Base-by-base conservation (phyloP, 306 rosid species). In the Cicer pinnatifidum region DNA sequence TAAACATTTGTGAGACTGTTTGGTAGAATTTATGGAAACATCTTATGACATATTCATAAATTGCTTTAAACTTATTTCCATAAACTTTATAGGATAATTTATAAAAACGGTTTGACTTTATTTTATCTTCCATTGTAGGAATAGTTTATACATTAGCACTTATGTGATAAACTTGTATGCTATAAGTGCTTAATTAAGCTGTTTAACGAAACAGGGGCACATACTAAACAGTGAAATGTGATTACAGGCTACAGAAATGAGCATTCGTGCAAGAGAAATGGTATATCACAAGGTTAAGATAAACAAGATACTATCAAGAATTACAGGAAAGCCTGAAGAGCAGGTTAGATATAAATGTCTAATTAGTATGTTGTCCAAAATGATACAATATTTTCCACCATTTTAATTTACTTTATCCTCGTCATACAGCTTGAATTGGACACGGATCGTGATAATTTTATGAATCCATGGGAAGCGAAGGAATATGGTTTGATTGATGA, bases 401-500 rank as follows among this genome's bases (percentile, higher is more conserved):
- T 10, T 10, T 35, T 5, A 10, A 20, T 10, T 76, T n/a, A 16
- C 51, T 56, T 45, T 10, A 41, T 64, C 63, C 50, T 11, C 51
- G 66, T 79, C 35, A 28, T 28, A 82, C 88, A 94, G 98, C 60
- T 94, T 71, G 97, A 91, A 68, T 38, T 51, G 63, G 98, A 89
- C 85, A 91, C 98, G 0, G 91, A 86, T 19, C 91, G 97, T 16
- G 98, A 94, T 84, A 84, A 91, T 72, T 94, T 91, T 80, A 87
- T 94, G 98, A 91, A 84, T 80, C 78, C 99, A 1, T 94, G 99
- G 97, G 91, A 88, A 86, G 97, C 99, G 0, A 91, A 86, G 85
- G 97, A 89, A 23, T 94, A 91, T 19, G 99, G 96, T 57, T 83
- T 94, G 67, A n/a, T 94, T 33, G 96, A 94, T 64, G 88, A 17